Evolutionary conservation across 2,329 filamentous ascomycete genomes (phyloP), one percentile per base, ranked within the genome.

Genomic region (Grosmannia serpens): DNA sequence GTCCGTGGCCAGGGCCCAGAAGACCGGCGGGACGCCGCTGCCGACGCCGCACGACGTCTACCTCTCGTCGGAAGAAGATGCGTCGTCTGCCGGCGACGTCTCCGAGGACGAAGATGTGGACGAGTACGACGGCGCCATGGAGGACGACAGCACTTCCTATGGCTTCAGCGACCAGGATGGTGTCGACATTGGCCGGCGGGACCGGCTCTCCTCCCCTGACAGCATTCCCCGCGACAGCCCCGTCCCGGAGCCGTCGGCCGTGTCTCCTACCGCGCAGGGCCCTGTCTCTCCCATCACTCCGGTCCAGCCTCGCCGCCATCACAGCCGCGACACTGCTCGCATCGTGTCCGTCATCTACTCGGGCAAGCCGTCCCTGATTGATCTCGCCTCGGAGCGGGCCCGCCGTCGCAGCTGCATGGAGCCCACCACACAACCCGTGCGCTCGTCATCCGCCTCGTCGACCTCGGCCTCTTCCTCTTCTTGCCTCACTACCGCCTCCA

Each of bases 41-140:
- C 70, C 73, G 26, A 67, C 68, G 2, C 79, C 81, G 7, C 82
- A 84, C 67, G 79, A 83, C 59, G 66, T 81, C 59, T 86, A 86
- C 68, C 77, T 86, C 29, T 85, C 82, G 2, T 85, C 82, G 0
- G 83, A 86, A 63, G 83, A 86, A 67, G 83, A 85, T 62, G 81
- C 77, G 33, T 85, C 83, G 1, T 83, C 83, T 1, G 81, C 79
- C 22, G 78, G 80, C 52, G 82, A 83, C 68, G 27, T 62, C 77
- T 84, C 80, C 58, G 79, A 82, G 65, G 77, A 77, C 65, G 77
- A 78, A 13, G 33, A 24, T 13, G 35, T 24, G 55, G 73, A 72
- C 61, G 73, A 73, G 60, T 68, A 67, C 26, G 52, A 60, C 61
- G 56, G 62, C 58, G 82, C 79, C 67, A 70, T 53, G 69, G 77